Conservation (phyloP, 306 rosid genomes). For the Vigna nakashimae region DNA sequence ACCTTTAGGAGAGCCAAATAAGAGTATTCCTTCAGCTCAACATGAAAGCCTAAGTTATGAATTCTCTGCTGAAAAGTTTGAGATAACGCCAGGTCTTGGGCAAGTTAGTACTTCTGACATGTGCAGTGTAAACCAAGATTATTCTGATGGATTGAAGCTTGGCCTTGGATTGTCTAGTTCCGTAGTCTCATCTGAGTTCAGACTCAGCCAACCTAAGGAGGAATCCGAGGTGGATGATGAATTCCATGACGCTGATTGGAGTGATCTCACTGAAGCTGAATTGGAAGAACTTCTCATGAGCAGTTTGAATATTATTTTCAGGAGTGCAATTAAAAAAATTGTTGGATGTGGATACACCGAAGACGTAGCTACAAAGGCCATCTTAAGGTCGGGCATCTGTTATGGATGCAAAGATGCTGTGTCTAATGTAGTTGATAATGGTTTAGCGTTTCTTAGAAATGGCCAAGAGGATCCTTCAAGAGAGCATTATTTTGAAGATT, state of each 20-base stretch:
- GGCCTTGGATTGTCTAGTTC: constrained; percentile 78
- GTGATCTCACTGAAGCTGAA: constrained; percentile 78
- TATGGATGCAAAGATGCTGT: constrained; percentile 85
- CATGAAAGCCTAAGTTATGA: constrained; percentile 73
- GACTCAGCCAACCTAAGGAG: constrained; percentile 62
- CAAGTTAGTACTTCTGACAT: constrained; percentile 59
- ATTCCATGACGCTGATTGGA: constrained; percentile 82
- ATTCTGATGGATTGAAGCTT: constrained; percentile 79
- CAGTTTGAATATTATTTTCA: constrained; percentile 74
- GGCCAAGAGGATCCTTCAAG: constrained; percentile 84
- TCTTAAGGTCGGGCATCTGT: constrained; percentile 83
- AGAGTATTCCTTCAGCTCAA: constrained; percentile 61
- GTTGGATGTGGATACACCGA: constrained; percentile 76
- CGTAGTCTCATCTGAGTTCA: constrained; percentile 51
- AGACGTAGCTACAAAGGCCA: constrained; percentile 77
- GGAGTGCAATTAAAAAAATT: constrained; percentile 75
- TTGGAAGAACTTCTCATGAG: constrained; percentile 81
- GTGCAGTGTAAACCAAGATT: constrained; percentile 60
- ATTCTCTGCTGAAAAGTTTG: constrained; percentile 81
- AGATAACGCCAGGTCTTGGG: constrained; percentile 55
- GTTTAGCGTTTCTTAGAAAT: constrained; percentile 73
- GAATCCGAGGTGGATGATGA: constrained; percentile 72
- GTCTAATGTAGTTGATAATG: constrained; percentile 81
- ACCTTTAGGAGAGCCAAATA: constrained; percentile 65
- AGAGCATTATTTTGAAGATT: constrained; percentile 79